Evolutionary conservation across 345 rosid species (phyloP), one percentile per base, ranked within the genome.

Genomic region (Jatropha curcas): DNA sequence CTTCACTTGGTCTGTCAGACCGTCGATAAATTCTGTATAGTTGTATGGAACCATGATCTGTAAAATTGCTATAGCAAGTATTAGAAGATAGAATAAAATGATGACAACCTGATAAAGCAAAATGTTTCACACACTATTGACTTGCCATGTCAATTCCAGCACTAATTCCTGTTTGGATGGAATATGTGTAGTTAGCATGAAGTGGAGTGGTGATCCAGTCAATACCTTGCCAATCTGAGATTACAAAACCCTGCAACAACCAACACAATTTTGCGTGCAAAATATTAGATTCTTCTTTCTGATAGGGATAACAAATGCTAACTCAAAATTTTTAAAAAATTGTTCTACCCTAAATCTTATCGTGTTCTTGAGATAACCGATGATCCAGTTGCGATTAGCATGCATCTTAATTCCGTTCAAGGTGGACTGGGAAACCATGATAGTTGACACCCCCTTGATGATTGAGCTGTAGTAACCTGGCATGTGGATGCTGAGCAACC

Each of bases 141-240:
- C 74, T 56, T 62, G 87, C 99, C 98, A 95, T 91, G 79, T 95
- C 99, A 57, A 95, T 89, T 56, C 99, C 99, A 78, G 99, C 99
- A 70, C 76, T 78, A 78, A 95, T 85, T 10, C 91, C 90, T 48
- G 84, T 88, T 80, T 71, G 85, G 70, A 95, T 87, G 28, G 98
- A 95, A 76, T 84, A 92, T 30, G 97, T 83, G 77, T 89, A 95
- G 83, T 95, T 84, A 5, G 80, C 75, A 78, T 88, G 90, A 5
- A 92, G 88, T 34, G 97, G 94, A 46, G 88, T 71, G 46, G 99
- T 90, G 72, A 95, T 89, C 76, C 88, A 86, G 72, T 95, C 97
- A 74, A 95, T 81, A 13, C 99, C 98, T 79, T 91, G 81, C 98
- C 99, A 94, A 82, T 94, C 98, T 24, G 99, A 91, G 66, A 91